Percentiles rank a stretch among this genome's conserved stretches.
phyloP scores from a whole-genome alignment of 805 yeast genomes.

The Debaryomyces hansenii region DNA sequence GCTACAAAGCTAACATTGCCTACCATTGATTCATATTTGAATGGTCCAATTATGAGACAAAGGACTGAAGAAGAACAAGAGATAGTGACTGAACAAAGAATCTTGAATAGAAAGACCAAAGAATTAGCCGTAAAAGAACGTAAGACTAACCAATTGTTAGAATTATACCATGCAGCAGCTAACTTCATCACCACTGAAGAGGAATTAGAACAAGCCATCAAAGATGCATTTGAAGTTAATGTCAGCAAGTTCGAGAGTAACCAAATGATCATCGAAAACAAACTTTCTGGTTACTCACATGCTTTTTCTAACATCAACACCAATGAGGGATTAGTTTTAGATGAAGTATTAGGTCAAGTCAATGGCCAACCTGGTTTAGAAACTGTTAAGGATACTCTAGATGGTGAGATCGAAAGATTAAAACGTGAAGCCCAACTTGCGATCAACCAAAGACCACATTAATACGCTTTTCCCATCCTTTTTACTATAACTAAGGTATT shows the following conservation, averaged over 20 bases:
- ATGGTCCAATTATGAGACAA: conserved; percentile 69
- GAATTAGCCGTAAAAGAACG: conserved; percentile 54
- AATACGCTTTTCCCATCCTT: neutral
- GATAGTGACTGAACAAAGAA: conserved; percentile 56
- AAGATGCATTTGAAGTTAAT: conserved; percentile 52
- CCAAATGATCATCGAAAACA: conserved; percentile 34
- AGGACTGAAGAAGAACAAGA: conserved; percentile 72
- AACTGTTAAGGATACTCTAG: conserved; percentile 36
- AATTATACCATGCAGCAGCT: conserved; percentile 68
- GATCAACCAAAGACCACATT: conserved; percentile 20
- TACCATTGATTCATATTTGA: conserved; percentile 64
- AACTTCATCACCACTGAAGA: conserved; percentile 73
- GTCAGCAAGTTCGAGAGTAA: conserved; percentile 33
- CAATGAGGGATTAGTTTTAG: conserved; percentile 35
- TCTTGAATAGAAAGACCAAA: conserved; percentile 60
- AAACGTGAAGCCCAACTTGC: conserved; percentile 37
- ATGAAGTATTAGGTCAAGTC: conserved; percentile 39
- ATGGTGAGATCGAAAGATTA: conserved; percentile 37
- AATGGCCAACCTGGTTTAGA: conserved; percentile 44
- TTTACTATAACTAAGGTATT: neutral
- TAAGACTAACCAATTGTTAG: conserved; percentile 59
- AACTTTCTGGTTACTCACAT: conserved; percentile 30
- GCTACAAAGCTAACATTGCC: conserved; percentile 75
- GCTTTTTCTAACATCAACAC: conserved; percentile 26
- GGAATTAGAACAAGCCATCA: conserved; percentile 58